Base-by-base conservation (phyloP, 139 green algal species). In the Pseudopediastrum boryanum region DNA sequence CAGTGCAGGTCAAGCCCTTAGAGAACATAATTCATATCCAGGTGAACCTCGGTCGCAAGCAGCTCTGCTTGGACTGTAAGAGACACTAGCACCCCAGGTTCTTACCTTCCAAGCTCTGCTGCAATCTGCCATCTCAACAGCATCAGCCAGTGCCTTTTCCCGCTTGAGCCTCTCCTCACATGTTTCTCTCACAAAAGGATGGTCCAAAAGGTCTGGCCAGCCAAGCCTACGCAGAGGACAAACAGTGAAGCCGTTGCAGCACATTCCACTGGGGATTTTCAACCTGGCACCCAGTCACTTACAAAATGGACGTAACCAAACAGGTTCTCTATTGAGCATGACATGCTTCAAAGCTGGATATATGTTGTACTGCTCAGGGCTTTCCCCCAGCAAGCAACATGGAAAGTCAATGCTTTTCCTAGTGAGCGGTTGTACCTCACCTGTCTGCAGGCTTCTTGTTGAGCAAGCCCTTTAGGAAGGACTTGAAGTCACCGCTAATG, bases 391-490 rank as follows among this genome's bases (percentile, higher is more conserved):
- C n/a, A n/a, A n/a, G n/a, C n/a, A n/a, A n/a, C n/a, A n/a, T n/a
- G n/a, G n/a, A n/a, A n/a, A n/a, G n/a, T n/a, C n/a, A n/a, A n/a
- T n/a, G n/a, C n/a, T n/a, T n/a, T n/a, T n/a, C n/a, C n/a, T n/a
- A n/a, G n/a, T n/a, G n/a, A n/a, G 46, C 46, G 46, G 12, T 16
- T 16, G 46, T 16, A 16, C 59, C 25, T 31, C 62, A 33, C 74
- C 96, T 84, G 44, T 95, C 85, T 23, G 74, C 73, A 0, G 92
- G 92, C 70, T 91, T 85, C 93, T 99, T 99, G 80, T 98, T 96
- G 41, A 99, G 89, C 79, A 99, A 85, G 21, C 96, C 96, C 88
- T 96, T 90, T 0, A 99, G 84, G 84, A 99, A 99, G 27, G 85
- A 91, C 66, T 90, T 92, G 85, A 99, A 99, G 27, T 95, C 85